Percentiles rank a stretch among this genome's conserved stretches.
Conservation (phyloP, 371 early-diverging fungal species). For the Zancudomyces culisetae region DNA sequence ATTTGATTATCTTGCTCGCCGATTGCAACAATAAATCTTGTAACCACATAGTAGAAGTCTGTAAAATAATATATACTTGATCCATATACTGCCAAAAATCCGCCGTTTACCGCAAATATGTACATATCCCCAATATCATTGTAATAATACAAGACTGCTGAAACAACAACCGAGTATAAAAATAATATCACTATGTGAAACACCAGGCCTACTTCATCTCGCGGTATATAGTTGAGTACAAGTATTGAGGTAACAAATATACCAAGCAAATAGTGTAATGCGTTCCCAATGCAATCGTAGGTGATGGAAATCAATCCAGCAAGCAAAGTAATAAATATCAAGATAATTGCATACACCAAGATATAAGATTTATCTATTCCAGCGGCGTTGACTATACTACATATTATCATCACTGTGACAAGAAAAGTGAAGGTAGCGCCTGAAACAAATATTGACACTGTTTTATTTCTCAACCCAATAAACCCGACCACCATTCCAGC, state of each 20-base stretch:
- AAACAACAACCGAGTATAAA: neutral
- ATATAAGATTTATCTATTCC: neutral
- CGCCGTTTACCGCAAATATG: neutral
- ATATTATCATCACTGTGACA: neutral
- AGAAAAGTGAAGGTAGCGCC: neutral
- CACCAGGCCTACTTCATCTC: neutral
- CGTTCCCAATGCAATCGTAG: neutral
- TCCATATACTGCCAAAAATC: neutral
- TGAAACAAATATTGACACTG: neutral
- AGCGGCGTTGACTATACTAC: neutral
- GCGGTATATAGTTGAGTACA: neutral
- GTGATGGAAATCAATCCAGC: neutral
- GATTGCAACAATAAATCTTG: neutral
- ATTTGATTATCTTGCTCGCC: neutral
- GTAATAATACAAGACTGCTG: neutral
- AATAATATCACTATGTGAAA: neutral
- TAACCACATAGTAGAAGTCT: neutral
- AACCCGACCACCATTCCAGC: neutral
- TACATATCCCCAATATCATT: neutral
- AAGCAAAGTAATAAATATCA: neutral
- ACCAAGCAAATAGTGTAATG: neutral
- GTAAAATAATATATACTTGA: neutral
- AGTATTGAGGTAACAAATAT: neutral
- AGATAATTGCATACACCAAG: neutral
- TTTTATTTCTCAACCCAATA: neutral